These are phyloP conservation scores for Thozetella sp. DNA, from an alignment of 495 filamentous ascomycete species.

Conservation along the genomic window DNA sequence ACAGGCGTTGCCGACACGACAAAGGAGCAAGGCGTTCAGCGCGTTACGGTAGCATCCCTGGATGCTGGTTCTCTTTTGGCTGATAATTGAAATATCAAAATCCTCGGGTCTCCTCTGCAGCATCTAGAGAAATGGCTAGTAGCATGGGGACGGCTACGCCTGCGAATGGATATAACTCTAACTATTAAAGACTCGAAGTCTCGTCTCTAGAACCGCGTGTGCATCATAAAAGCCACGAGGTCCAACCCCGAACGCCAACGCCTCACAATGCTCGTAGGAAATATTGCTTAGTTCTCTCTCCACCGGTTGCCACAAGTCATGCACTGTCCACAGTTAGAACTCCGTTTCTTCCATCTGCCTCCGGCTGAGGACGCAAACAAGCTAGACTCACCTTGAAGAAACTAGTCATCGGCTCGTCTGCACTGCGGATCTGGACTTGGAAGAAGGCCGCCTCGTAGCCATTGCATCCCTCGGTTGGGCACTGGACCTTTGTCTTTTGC, in stretches of 20 bases:
- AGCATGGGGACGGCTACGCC: too few relatives aligned
- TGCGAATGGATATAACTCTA: slow-evolving; percentile 3
- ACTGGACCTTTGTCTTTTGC: slow-evolving; percentile 76
- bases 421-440: slow-evolving; percentile 95
- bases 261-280: slow-evolving; percentile 23
- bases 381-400: slow-evolving; percentile 78
- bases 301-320: slow-evolving; percentile 59
- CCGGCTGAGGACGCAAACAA: not conserved
- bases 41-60: too few relatives aligned
- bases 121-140: too few relatives aligned
- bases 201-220: slow-evolving; percentile 7
- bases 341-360: slow-evolving; percentile 15
- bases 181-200: slow-evolving; percentile 10
- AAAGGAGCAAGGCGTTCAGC: slow-evolving; percentile 2
- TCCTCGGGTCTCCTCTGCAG: too few relatives aligned
- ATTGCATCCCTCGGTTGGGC: slow-evolving; percentile 72
- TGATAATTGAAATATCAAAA: too few relatives aligned
- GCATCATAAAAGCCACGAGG: slow-evolving; percentile 8
- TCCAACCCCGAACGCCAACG: slow-evolving; percentile 13
- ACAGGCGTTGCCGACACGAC: not conserved
- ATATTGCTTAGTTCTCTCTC: slow-evolving; percentile 52
- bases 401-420: slow-evolving; percentile 97
- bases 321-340: slow-evolving; percentile 55
- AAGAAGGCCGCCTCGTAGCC: slow-evolving; percentile 86
- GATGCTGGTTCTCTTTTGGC: too few relatives aligned